Evolutionary conservation across 495 filamentous ascomycete species (phyloP).

Genomic region (Xanthoparmelia taractica): DNA sequence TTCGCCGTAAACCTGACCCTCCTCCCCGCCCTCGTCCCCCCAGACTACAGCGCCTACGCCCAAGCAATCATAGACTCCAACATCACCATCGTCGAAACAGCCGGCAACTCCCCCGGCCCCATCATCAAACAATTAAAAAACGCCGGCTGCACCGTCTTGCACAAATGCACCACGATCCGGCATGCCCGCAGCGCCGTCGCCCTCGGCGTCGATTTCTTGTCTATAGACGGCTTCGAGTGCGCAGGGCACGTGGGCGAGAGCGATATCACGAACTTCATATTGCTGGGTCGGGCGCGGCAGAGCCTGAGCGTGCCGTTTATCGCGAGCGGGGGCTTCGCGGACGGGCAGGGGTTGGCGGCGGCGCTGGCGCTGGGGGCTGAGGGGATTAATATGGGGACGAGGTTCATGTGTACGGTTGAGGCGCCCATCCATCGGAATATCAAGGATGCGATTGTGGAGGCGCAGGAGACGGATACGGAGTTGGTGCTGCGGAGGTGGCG

Average conservation of each 20-base stretch:
- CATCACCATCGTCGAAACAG: conserved; percentile 91
- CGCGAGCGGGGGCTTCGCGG: conserved; percentile 89
- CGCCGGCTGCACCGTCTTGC: conserved; percentile 68
- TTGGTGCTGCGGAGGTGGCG: conserved; percentile 84
- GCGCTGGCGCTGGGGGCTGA: conserved; percentile 87
- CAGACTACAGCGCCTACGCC: conserved; percentile 88
- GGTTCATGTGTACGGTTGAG: conserved; percentile 66
- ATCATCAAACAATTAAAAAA: conserved; percentile 85
- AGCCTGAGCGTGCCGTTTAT: conserved; percentile 84
- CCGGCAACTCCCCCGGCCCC: conserved; percentile 87
- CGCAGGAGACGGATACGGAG: conserved; percentile 84
- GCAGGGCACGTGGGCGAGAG: conserved; percentile 92
- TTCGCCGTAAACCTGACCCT: conserved; percentile 97
- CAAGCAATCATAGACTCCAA: conserved; percentile 90
- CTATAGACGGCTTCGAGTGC: conserved; percentile 96
- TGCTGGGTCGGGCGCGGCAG: conserved; percentile 79
- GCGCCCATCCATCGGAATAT: conserved; percentile 83
- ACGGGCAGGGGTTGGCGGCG: conserved; percentile 88
- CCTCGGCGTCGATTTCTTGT: conserved; percentile 92
- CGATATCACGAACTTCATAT: conserved; percentile 97
- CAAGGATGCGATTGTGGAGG: conserved; percentile 84
- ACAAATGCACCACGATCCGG: conserved; percentile 96
- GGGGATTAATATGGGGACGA: conserved; percentile 89
- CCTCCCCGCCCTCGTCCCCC: conserved; percentile 79
- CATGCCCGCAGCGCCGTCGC: conserved; percentile 89